Evolutionary conservation across 2,329 filamentous ascomycete species (phyloP).

Genomic region (Penicillium sp.): DNA sequence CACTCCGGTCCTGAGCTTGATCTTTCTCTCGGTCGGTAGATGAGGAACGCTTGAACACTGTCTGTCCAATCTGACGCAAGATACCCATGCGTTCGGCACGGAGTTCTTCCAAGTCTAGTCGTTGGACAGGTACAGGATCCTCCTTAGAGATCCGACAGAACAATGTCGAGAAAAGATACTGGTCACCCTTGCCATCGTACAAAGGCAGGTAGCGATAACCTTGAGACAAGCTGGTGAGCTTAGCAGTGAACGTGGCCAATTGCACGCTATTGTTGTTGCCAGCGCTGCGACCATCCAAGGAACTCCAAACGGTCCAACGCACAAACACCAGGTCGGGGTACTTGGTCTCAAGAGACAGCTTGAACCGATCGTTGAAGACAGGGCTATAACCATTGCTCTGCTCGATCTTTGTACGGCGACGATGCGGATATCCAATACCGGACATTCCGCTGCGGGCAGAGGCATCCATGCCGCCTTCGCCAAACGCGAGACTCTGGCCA

Average conservation of each 20-base stretch:
- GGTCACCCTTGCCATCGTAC: slow-evolving; percentile 83
- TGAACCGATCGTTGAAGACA: slow-evolving; percentile 75
- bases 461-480: slow-evolving; percentile 65
- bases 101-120: slow-evolving; percentile 39
- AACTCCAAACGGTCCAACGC: slow-evolving; percentile 87
- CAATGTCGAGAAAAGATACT: slow-evolving; percentile 90
- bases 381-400: slow-evolving; percentile 93
- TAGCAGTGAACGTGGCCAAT: slow-evolving; percentile 88
- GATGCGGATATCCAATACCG: slow-evolving; percentile 70
- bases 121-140: slow-evolving; percentile 47
- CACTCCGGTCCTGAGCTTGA: slow-evolving; percentile 28
- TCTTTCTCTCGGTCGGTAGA: slow-evolving; percentile 42
- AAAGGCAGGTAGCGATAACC: slow-evolving; percentile 91
- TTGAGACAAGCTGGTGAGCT: slow-evolving; percentile 83
- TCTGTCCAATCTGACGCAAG: slow-evolving; percentile 44
- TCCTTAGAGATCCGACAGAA: slow-evolving; percentile 82
- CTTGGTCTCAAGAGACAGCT: slow-evolving; percentile 85
- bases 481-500: slow-evolving; percentile 68
- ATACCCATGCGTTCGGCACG: slow-evolving; percentile 43
- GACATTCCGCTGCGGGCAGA: slow-evolving; percentile 65
- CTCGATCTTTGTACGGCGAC: slow-evolving; percentile 76
- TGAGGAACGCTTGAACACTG: slow-evolving; percentile 44
- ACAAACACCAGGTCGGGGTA: slow-evolving; percentile 92
- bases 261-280: slow-evolving; percentile 63
- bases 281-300: slow-evolving; percentile 70